Evolutionary conservation across 2,329 filamentous ascomycete species (phyloP).

Genomic region (Aureobasidium sp.): DNA sequence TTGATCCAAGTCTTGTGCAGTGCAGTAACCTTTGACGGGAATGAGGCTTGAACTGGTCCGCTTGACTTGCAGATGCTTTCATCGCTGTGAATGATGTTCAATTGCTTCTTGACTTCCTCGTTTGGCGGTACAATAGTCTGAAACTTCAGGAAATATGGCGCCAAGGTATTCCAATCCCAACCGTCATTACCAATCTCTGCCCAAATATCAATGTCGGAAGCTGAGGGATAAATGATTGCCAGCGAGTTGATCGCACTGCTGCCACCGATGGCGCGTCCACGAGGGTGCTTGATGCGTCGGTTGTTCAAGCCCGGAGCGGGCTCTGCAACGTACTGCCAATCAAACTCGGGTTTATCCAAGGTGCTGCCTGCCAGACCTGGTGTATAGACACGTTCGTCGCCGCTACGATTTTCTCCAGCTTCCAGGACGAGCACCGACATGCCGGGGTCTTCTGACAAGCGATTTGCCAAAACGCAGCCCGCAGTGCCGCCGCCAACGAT

Average conservation of each 20-base stretch:
- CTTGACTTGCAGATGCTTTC: constrained; percentile 2
- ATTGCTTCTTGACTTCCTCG: background rate
- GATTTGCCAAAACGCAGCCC: constrained; percentile 17
- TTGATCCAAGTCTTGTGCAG: constrained; percentile 16
- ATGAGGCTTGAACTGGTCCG: constrained; percentile 14
- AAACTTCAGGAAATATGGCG: constrained; percentile 30
- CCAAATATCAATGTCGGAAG: constrained; percentile 27
- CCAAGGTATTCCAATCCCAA: constrained; percentile 39
- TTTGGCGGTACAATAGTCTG: constrained; percentile 18
- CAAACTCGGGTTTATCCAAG: constrained; percentile 16
- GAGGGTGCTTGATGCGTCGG: constrained; percentile 18
- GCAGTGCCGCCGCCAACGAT: constrained; percentile 20
- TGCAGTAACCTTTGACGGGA: constrained; percentile 6
- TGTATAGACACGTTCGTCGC: constrained; percentile 16
- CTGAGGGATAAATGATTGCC: constrained; percentile 20
- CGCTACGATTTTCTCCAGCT: constrained; percentile 17
- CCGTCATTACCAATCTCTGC: constrained; percentile 21
- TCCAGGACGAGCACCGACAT: constrained; percentile 18
- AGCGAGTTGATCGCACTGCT: constrained; percentile 29
- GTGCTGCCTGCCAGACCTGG: constrained; percentile 17
- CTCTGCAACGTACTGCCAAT: constrained; percentile 24
- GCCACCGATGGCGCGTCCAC: constrained; percentile 33
- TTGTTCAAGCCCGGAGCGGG: background rate
- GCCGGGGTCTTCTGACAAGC: constrained; percentile 16
- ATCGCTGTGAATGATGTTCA: constrained; percentile 5